phyloP scores from a whole-genome alignment of 2,329 filamentous ascomycete species.

The Amesomyces nigricolor region DNA sequence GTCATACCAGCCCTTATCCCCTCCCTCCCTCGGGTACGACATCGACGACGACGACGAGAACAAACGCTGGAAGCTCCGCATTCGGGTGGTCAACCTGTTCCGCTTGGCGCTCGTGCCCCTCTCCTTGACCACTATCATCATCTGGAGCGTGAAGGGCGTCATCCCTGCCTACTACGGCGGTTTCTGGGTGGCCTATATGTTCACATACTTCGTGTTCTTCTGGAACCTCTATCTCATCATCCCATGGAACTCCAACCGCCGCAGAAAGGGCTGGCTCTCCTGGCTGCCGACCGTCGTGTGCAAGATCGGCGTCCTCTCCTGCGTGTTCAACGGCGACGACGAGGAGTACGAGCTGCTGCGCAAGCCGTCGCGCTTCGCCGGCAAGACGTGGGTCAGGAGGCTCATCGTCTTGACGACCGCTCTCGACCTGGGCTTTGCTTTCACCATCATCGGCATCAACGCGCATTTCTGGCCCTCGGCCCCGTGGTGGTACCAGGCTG shows the following conservation, averaged over 20 bases:
- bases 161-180: not conserved
- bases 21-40: not conserved
- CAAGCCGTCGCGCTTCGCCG: not conserved
- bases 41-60: not conserved
- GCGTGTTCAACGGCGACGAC: conserved; percentile 3
- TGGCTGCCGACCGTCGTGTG: conserved; percentile 3
- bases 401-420: conserved; percentile 18
- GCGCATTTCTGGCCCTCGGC: not conserved
- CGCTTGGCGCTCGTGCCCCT: conserved; percentile 1
- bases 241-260: not conserved
- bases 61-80: not conserved
- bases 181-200: not conserved
- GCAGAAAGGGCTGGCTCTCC: not conserved
- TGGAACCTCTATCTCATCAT: conserved; percentile 5
- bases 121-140: conserved; percentile 6
- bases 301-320: conserved; percentile 12
- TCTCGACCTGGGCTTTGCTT: not conserved
- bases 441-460: not conserved
- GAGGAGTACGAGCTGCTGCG: not conserved
- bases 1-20: conserved; percentile 7
- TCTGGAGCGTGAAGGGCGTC: not conserved
- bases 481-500: not conserved
- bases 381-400: not conserved
- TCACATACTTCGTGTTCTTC: conserved; percentile 25
- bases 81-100: not conserved